Conservation (phyloP, 202 grass and related monocot genomes). For the Setaria viridis region DNA sequence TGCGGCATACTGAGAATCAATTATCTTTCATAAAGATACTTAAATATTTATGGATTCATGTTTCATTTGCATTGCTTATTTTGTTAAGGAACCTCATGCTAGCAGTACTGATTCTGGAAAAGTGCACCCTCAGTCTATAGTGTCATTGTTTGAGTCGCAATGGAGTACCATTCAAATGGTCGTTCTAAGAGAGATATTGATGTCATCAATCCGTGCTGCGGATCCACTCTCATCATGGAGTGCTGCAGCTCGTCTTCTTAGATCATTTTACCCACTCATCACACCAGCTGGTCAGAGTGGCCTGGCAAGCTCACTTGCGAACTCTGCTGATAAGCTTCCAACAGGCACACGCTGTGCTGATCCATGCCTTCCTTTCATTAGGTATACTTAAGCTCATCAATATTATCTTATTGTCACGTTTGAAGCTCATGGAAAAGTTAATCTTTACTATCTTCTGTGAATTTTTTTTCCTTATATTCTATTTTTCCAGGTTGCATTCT, state of each 20-base stretch:
- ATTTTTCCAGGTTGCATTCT: conserved; percentile 82
- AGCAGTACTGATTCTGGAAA: conserved; percentile 67
- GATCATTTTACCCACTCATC: conserved; percentile 98
- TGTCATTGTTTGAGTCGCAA: conserved; percentile 88
- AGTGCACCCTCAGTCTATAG: conserved; percentile 66
- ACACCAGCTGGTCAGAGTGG: conserved; percentile 96
- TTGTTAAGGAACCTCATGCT: conserved; percentile 58
- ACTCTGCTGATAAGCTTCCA: conserved; percentile 92
- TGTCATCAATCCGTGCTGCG: conserved; percentile 91
- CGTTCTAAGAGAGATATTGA: conserved; percentile 93
- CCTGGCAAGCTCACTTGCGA: conserved; percentile 88
- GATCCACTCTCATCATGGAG: conserved; percentile 96
- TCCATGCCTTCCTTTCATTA: conserved; percentile 98
- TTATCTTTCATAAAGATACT: conserved; percentile 19
- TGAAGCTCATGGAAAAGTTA: conserved; percentile 13
- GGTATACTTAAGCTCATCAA: conserved; percentile 49
- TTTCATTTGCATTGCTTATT: conserved; percentile 42
- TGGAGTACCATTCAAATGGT: conserved; percentile 99
- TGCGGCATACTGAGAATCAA: conserved; percentile 23
- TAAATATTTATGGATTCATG: conserved; percentile 44
- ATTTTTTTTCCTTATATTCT: not conserved
- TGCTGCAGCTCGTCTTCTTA: conserved; percentile 90
- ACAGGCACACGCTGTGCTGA: conserved; percentile 92
- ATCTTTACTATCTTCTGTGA: conserved; percentile 39
- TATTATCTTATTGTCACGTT: conserved; percentile 34